A percentile compares a stretch with the other conserved stretches of the same genome.
Conservation (phyloP, 371 early-diverging fungal species). For the Capniomyces stellatus region DNA sequence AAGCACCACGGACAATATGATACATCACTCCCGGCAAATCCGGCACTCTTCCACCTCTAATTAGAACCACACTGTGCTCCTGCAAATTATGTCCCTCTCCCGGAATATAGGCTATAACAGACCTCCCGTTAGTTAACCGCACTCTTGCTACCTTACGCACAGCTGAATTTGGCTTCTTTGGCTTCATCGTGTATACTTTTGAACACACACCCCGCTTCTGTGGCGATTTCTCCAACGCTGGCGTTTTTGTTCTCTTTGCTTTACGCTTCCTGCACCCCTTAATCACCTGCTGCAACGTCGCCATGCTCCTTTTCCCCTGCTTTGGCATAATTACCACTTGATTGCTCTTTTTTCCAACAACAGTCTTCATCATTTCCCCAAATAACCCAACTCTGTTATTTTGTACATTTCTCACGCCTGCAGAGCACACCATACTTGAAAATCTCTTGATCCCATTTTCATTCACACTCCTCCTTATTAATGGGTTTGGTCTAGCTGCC, state of each 20-base stretch:
- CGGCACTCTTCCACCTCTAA: constrained; percentile 80
- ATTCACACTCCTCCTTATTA: too few relatives aligned
- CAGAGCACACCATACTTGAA: too few relatives aligned
- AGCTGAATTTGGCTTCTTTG: constrained; percentile 99
- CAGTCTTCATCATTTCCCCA: too few relatives aligned
- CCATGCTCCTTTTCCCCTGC: constrained; percentile 30
- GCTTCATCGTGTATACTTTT: constrained; percentile 91
- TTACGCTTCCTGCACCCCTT: constrained; percentile 62
- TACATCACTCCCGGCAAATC: constrained; percentile 97
- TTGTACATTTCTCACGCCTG: too few relatives aligned
- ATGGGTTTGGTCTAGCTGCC: too few relatives aligned
- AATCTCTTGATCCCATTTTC: too few relatives aligned
- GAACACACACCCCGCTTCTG: constrained; percentile 86
- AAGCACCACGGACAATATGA: constrained; percentile 79
- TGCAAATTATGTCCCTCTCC: constrained; percentile 96
- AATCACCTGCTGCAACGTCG: constrained; percentile 92
- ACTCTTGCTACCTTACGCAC: constrained; percentile 99
- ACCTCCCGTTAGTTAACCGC: constrained; percentile 93
- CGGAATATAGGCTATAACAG: constrained; percentile 84
- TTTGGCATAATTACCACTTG: too few relatives aligned
- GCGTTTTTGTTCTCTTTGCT: constrained; percentile 47
- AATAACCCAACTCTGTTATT: too few relatives aligned
- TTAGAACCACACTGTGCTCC: constrained; percentile 90
- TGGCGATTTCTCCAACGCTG: constrained; percentile 74
- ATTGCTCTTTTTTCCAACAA: too few relatives aligned